These are phyloP conservation scores for Flueggea neowawraea DNA, from an alignment of 441 rosid species.

Conservation along the genomic window DNA sequence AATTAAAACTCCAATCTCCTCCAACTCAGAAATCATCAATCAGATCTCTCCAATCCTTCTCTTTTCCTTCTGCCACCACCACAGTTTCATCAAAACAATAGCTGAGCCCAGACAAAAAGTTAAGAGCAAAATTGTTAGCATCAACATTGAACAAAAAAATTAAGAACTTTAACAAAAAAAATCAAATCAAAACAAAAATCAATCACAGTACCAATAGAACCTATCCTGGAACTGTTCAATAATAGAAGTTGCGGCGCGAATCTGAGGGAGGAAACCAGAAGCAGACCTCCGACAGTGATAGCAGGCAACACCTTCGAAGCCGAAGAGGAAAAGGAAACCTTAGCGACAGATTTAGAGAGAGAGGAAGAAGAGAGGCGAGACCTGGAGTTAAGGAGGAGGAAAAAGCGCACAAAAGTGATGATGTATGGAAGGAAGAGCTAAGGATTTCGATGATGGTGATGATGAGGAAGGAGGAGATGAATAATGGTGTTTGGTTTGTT, in stretches of 20 bases:
- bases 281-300: conserved; percentile 51
- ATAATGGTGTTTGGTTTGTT: no score
- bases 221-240: conserved; percentile 64
- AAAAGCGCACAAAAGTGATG: conserved; percentile 13
- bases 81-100: no score
- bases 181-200: neutral
- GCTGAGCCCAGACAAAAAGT: no score
- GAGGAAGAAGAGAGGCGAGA: conserved; percentile 33
- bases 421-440: conserved; percentile 16
- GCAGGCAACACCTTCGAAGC: no score
- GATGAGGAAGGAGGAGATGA: no score
- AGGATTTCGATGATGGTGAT: conserved; percentile 14
- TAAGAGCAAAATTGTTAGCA: no score
- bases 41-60: no score
- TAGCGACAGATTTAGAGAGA: conserved; percentile 16
- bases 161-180: no score
- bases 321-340: conserved; percentile 11
- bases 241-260: conserved; percentile 53
- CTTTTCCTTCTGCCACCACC: no score
- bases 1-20: no score
- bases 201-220: conserved; percentile 65
- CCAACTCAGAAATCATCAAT: no score
- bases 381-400: conserved; percentile 67
- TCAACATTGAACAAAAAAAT: no score
- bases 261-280: conserved; percentile 56